phyloP scores from a whole-genome alignment of 352 stramenopile genomes.

The Pythium aquatile region DNA sequence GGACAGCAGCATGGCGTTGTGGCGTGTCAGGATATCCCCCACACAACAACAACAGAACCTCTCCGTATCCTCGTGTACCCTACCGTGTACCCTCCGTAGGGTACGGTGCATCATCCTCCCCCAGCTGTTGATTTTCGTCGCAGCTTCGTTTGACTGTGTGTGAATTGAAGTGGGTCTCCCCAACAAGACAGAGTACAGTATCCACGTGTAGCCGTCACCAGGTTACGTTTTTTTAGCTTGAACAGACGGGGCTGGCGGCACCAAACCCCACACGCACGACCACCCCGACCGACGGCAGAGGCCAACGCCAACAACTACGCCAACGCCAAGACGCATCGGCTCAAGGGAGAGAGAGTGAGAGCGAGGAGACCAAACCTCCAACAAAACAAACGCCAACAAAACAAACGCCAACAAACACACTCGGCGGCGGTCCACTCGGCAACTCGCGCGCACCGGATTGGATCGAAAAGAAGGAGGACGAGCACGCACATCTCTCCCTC shows the following conservation, averaged over 20 bases:
- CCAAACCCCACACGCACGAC: constrained; percentile 4
- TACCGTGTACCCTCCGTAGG: background rate
- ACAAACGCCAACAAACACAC: background rate
- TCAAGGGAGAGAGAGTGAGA: background rate
- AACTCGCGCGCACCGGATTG: background rate
- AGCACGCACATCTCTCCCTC: background rate
- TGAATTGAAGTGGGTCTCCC: constrained; percentile 1
- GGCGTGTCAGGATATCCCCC: background rate
- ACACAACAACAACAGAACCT: background rate
- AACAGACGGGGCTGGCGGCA: background rate
- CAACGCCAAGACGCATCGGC: background rate
- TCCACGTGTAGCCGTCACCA: background rate
- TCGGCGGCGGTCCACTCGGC: background rate
- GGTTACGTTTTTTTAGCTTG: background rate
- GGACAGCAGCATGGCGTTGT: too few species aligned
- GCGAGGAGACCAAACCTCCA: background rate
- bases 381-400: constrained; percentile 6
- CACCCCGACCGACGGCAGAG: background rate
- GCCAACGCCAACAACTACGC: background rate
- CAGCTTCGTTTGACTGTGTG: background rate
- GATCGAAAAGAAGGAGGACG: constrained; percentile 4
- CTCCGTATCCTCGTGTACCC: background rate
- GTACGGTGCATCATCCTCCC: background rate
- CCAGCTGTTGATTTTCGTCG: background rate
- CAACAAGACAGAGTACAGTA: background rate